phyloP scores from a whole-genome alignment of 176 grass and related monocot genomes.

The Tillandsia fasciculata region DNA sequence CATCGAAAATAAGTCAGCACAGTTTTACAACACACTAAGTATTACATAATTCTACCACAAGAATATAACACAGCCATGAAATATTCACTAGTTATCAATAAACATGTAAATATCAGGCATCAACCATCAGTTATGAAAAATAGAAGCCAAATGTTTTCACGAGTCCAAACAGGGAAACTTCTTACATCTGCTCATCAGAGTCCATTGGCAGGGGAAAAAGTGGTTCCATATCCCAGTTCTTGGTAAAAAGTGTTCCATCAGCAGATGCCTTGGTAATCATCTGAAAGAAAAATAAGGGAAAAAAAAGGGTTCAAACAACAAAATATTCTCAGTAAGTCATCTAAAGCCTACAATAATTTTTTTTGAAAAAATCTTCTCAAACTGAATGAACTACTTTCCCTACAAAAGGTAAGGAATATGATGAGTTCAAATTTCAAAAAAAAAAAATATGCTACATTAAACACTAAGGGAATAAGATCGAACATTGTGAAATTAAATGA shows the following conservation, averaged over 20 bases:
- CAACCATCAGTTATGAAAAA: neutral
- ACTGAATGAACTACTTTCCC: neutral
- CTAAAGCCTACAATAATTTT: no score
- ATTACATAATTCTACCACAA: no score
- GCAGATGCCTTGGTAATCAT: slow-evolving; percentile 44
- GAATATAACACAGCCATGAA: no score
- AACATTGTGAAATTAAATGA: neutral
- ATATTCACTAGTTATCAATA: neutral
- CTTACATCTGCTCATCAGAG: slow-evolving; percentile 43
- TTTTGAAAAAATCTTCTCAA: neutral
- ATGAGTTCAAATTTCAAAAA: neutral
- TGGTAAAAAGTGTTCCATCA: slow-evolving; percentile 75
- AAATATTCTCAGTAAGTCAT: neutral
- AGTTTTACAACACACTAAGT: no score
- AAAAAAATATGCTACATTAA: neutral
- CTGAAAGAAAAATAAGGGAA: slow-evolving; percentile 29
- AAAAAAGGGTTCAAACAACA: neutral
- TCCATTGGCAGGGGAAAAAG: slow-evolving; percentile 57
- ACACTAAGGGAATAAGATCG: neutral
- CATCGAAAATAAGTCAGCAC: neutral
- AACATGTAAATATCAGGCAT: neutral
- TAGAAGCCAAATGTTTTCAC: neutral
- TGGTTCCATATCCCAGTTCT: slow-evolving; percentile 87
- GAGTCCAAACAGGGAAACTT: slow-evolving; percentile 4
- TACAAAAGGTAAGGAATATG: no score